Percentiles rank a stretch among this genome's conserved stretches.
Conservation (phyloP, 805 yeast species). For the Brettanomyces sp. region DNA sequence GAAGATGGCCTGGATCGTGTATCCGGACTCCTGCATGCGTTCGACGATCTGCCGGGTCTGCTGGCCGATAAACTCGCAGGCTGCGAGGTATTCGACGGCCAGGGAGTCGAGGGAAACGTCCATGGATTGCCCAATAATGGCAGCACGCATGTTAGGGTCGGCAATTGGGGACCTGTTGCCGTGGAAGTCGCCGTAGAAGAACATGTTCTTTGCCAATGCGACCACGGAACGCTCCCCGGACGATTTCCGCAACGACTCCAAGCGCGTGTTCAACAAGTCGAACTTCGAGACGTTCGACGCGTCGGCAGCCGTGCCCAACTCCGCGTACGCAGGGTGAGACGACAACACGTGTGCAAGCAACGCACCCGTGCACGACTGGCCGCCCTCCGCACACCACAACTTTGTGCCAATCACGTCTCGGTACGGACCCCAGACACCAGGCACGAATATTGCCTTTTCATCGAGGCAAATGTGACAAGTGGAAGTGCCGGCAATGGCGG, state of each 20-base stretch:
- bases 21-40: constrained; percentile 75
- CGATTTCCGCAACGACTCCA: constrained; percentile 56
- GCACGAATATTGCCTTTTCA: constrained; percentile 75
- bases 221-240: constrained; percentile 63
- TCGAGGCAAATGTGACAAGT: constrained; percentile 93
- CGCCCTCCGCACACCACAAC: constrained; percentile 96
- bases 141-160: constrained; percentile 86
- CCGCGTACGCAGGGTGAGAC: constrained; percentile 81
- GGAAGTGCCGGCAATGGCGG: constrained; percentile 98
- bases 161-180: constrained; percentile 98
- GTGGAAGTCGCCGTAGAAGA: constrained; percentile 92
- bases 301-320: constrained; percentile 58
- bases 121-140: constrained; percentile 88
- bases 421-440: constrained; percentile 99
- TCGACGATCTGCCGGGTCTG: constrained; percentile 94
- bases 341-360: constrained; percentile 78
- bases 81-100: constrained; percentile 81
- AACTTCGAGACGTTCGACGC: constrained; percentile 65
- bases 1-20: constrained; percentile 62
- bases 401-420: constrained; percentile 85
- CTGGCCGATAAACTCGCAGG: constrained; percentile 95
- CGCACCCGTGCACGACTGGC: constrained; percentile 97
- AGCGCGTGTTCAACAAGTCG: constrained; percentile 68
- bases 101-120: constrained; percentile 77
- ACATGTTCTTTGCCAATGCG: constrained; percentile 71